These are phyloP conservation scores for Lepidium didymum DNA, from an alignment of 345 rosid genomes.

Conservation along the genomic window DNA sequence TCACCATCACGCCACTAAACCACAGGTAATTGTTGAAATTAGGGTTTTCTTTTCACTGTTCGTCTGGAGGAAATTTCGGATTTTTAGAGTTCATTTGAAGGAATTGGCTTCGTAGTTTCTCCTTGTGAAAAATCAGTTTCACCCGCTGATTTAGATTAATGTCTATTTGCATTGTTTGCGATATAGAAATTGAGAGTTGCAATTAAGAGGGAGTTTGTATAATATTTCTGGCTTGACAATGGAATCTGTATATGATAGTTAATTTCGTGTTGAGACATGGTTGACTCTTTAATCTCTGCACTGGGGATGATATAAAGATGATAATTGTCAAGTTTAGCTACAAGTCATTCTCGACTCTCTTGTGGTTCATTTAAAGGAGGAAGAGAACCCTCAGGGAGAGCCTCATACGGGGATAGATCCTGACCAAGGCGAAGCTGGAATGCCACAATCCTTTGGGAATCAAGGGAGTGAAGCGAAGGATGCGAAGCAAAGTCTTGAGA, in stretches of 20 bases:
- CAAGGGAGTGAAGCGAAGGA: conserved; percentile 37
- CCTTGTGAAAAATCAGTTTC: not conserved
- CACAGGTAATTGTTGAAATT: conserved; percentile 38
- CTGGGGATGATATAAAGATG: not conserved
- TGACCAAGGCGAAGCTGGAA: conserved; percentile 25
- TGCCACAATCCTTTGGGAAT: conserved; percentile 26
- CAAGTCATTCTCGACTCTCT: not conserved
- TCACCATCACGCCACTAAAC: conserved; percentile 55
- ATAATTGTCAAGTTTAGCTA: not conserved
- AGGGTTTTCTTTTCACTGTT: not conserved
- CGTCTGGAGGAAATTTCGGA: not conserved
- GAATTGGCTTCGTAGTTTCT: not conserved
- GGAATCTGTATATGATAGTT: not conserved
- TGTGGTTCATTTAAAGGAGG: conserved; percentile 40
- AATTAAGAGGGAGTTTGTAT: not conserved
- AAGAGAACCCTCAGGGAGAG: conserved; percentile 38
- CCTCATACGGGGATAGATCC: conserved; percentile 27
- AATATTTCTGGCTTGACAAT: not conserved
- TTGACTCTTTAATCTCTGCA: not conserved
- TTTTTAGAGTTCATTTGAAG: not conserved
- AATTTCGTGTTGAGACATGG: not conserved
- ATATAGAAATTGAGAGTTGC: not conserved
- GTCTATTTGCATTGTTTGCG: not conserved
- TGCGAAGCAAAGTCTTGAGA: conserved; percentile 55
- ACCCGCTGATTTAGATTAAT: not conserved